Evolutionary conservation across 179 eudicot genomes (phyloP), one percentile per base, ranked within the genome.

Genomic region (Vitellaria paradoxa): DNA sequence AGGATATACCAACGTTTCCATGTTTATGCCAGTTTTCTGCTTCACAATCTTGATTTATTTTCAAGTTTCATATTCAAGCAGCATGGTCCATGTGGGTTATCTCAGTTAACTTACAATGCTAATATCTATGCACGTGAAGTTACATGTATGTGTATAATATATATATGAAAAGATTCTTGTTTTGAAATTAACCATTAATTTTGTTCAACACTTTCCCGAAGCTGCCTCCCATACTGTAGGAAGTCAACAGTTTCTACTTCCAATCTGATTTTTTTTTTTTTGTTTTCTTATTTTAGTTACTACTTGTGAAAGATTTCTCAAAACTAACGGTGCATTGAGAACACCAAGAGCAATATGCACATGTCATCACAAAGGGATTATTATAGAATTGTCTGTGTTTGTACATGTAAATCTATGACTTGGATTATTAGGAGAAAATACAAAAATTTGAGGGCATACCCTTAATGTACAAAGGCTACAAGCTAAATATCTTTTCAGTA

Each of bases 31-130:
- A 63, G 50, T 26, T 49, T 76, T 76, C 45, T 65, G 50, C 53
- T 37, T 21, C 42, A 15, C 24, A 56, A 21, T 55, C 68, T 9
- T 21, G 17, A 67, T 67, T 42, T 65, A 17, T 65, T 76, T 26
- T 66, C 23, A 65, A 76, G 15, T 57, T 59, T 30, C n/a, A n/a
- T 50, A 17, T 65, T 57, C 45, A 75, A n/a, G 75, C 72, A 65
- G 21, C 49, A 53, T 50, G 78, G 71, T 52, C 52, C 18, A 52
- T n/a, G 60, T 24, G 30, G 59, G 59, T 17, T 65, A n/a, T 50
- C 10, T 49, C 30, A 37, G 61, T 20, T 52, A 64, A 76, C 53
- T 76, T 65, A 13, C 7, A 37, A 40, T 21, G 53, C 23, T 30
- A 5, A 57, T 76, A 76, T 5, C 11, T n/a, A 40, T 13, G 40